Evolutionary conservation across 2,329 filamentous ascomycete genomes (phyloP).

Genomic region (Aureobasidium subglaciale): DNA sequence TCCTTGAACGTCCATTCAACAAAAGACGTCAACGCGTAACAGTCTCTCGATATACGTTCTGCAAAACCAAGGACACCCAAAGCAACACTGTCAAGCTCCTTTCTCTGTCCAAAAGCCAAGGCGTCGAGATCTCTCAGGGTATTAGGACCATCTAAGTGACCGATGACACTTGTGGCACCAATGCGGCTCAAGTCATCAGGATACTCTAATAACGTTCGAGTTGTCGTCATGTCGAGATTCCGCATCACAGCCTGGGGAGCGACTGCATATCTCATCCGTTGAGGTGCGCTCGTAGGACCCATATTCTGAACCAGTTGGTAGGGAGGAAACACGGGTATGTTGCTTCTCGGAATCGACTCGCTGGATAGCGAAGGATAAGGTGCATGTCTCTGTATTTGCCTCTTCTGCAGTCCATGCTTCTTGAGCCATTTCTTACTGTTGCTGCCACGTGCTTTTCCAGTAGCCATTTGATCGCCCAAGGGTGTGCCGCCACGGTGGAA

Average conservation of each 20-base stretch:
- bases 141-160: background rate
- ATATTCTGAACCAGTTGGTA: background rate
- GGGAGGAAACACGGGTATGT: background rate
- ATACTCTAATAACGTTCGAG: too few relatives aligned
- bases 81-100: background rate
- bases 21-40: background rate
- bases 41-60: background rate
- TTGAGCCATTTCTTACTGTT: background rate
- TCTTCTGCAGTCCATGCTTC: background rate
- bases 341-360: background rate
- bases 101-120: background rate
- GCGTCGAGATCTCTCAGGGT: background rate
- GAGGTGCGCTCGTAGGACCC: background rate
- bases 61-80: background rate
- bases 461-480: background rate
- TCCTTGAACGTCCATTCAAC: background rate
- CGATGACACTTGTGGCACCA: too few relatives aligned
- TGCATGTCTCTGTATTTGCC: background rate
- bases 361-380: conserved; percentile 1
- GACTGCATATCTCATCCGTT: background rate
- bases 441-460: background rate
- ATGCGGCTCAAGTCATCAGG: too few relatives aligned
- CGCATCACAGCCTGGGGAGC: background rate
- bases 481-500: conserved; percentile 10
- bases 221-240: background rate